phyloP scores from a whole-genome alignment of 1,284 basidiomycete genomes.

The Ceratobasidium sp. region DNA sequence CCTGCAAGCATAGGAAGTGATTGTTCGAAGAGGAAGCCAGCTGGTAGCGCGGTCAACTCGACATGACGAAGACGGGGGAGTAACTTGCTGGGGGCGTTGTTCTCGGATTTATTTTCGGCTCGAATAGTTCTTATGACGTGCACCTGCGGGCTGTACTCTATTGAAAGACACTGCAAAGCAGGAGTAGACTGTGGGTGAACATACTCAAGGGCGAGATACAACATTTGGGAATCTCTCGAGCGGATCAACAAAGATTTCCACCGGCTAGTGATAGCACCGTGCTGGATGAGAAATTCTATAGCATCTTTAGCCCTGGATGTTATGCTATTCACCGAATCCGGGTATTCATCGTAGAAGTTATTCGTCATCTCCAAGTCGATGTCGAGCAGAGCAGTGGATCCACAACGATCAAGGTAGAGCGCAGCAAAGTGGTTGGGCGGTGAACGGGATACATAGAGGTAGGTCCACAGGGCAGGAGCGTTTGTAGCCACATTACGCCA shows the following conservation, averaged over 20 bases:
- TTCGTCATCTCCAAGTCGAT: slow-evolving; percentile 18
- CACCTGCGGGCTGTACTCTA: too few species aligned
- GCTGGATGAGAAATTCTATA: neutral
- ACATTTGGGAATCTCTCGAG: neutral
- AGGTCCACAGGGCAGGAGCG: neutral
- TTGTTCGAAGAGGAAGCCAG: neutral
- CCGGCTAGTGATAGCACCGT: neutral
- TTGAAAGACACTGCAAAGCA: too few species aligned
- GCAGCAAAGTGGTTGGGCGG: too few species aligned
- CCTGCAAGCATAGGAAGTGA: slow-evolving; percentile 8
- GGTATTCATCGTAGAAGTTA: neutral
- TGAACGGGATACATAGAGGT: too few species aligned
- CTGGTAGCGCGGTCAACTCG: slow-evolving; percentile 1
- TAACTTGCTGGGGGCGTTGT: neutral
- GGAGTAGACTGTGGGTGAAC: too few species aligned
- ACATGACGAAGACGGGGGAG: neutral
- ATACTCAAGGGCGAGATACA: neutral
- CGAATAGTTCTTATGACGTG: too few species aligned
- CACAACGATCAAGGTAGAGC: slow-evolving; percentile 3
- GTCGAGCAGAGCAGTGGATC: neutral
- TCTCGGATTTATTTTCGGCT: neutral
- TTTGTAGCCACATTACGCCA: slow-evolving; percentile 26
- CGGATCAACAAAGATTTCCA: slow-evolving; percentile 19
- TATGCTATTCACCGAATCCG: neutral
- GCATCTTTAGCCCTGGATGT: neutral